Evolutionary conservation across 805 yeast species (phyloP), one percentile per base, ranked within the genome.

Genomic region (Candida schatavii): DNA sequence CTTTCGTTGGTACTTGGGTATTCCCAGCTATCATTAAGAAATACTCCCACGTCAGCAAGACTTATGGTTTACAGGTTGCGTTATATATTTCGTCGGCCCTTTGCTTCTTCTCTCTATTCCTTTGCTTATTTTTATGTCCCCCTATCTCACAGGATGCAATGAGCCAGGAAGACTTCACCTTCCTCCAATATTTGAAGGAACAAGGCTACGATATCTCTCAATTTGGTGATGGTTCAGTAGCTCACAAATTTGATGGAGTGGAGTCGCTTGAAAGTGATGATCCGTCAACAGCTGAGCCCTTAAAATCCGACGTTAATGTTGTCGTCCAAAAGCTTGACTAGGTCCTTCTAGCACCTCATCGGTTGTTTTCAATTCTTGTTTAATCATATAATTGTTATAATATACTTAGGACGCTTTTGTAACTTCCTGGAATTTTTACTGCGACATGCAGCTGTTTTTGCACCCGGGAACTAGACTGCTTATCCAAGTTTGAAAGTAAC

Each of bases 1-100:
- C 96, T 1, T 89, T 90, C 58, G 85, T 83, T 23, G 97, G 97
- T 42, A 83, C 93, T 35, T 88, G 83, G 57, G 83, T 85, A 25
- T 91, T 91, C 78, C 96, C 97, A 33, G 77, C 80, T 37, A 83
- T 90, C 55, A 81, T 83, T 48, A 70, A 62, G 40, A 70, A 78
- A 49, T 78, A 78, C 41, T 74, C 77, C 35, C 87, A 86, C 32
- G 72, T 74, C 30, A 63, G 59, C 38, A 59, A 72, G 9, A 66
- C 71, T 46, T 53, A 62, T 43, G 93, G 91, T 49, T 71, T 79
- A 55, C 80, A 79, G 61, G 84, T 83, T 40, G 90, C 95, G 39
- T 87, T 89, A 64, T 89, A 82, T 73, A 78, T 89, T 41, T 83
- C 95, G 11, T 79, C 95, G 2, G 73, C 87, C 1, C 69, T 90